Conservation (phyloP, 768 basidiomycete species). For the Tulasnella sp. region DNA sequence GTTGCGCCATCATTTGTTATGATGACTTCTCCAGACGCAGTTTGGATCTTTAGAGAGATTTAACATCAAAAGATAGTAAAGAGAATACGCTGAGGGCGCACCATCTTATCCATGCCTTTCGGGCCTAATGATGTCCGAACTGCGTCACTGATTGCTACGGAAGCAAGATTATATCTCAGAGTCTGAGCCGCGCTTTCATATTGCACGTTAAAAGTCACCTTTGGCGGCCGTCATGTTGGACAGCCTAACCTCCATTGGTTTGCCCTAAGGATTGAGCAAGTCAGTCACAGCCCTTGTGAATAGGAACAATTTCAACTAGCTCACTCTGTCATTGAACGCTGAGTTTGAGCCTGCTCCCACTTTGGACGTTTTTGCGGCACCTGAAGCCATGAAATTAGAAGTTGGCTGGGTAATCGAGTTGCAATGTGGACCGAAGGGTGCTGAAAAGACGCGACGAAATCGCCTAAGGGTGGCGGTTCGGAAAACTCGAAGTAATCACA, state of each 20-base stretch:
- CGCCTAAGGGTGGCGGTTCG: too few relatives aligned
- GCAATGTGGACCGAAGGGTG: too few relatives aligned
- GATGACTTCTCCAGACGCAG: conserved; percentile 89
- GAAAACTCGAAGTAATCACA: too few relatives aligned
- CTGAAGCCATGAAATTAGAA: too few relatives aligned
- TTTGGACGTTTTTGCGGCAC: not conserved
- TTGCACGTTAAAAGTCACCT: conserved; percentile 32
- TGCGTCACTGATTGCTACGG: conserved; percentile 87
- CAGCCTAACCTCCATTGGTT: conserved; percentile 94
- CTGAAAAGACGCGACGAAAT: too few relatives aligned
- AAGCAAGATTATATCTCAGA: conserved; percentile 13
- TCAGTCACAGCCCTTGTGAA: not conserved
- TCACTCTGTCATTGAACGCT: conserved; percentile 82
- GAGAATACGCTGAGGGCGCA: conserved; percentile 26
- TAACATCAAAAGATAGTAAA: not conserved
- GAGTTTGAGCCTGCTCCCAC: conserved; percentile 45
- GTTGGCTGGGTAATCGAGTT: too few relatives aligned
- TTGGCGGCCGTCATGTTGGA: conserved; percentile 98
- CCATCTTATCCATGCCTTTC: conserved; percentile 99
- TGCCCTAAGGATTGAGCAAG: conserved; percentile 47
- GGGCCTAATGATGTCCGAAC: conserved; percentile 94
- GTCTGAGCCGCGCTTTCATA: not conserved
- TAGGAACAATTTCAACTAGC: too few relatives aligned
- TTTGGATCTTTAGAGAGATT: conserved; percentile 63
- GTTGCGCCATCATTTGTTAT: conserved; percentile 99